These are phyloP conservation scores for Gaeumannomyces sp. DNA, from an alignment of 2,329 filamentous ascomycete genomes.

Conservation along the genomic window DNA sequence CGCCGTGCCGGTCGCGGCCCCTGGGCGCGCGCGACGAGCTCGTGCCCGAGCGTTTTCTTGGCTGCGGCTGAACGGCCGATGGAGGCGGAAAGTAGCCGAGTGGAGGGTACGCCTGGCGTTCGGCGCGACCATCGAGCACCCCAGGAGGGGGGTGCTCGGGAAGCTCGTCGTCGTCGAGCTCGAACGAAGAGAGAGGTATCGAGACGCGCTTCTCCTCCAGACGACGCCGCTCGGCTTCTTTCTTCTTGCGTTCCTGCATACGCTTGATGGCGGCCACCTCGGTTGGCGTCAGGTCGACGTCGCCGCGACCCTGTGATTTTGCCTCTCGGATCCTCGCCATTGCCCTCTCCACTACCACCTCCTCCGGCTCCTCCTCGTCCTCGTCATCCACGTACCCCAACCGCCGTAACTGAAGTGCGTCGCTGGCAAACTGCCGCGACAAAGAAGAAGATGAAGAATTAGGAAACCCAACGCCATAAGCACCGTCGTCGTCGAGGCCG, in stretches of 20 bases:
- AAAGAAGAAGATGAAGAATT: conserved; percentile 2
- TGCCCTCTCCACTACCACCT: conserved; percentile 70
- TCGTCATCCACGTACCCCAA: conserved; percentile 29
- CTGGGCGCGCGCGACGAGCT: conserved; percentile 19
- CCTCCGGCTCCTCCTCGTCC: conserved; percentile 52
- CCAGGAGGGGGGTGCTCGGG: conserved; percentile 33
- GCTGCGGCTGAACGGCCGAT: conserved; percentile 11
- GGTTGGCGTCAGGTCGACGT: conserved; percentile 72
- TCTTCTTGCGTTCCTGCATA: conserved; percentile 53
- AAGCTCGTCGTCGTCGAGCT: conserved; percentile 28
- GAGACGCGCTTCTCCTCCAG: conserved; percentile 35
- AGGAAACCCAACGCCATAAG: conserved; percentile 47
- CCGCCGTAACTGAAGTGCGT: conserved; percentile 48
- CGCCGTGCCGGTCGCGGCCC: no score
- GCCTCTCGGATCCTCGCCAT: conserved; percentile 75
- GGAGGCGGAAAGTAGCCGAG: conserved; percentile 48
- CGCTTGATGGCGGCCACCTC: conserved; percentile 78
- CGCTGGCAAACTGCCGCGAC: conserved; percentile 46
- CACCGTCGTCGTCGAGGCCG: conserved; percentile 45
- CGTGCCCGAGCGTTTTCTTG: conserved; percentile 21
- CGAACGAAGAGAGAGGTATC: conserved; percentile 47
- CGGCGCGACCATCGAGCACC: conserved; percentile 24
- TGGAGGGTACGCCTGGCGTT: conserved; percentile 34
- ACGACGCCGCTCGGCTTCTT: conserved; percentile 29
- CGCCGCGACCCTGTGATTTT: conserved; percentile 65